These are phyloP conservation scores for Cladobotryum mycophilum DNA, from an alignment of 2,329 filamentous ascomycete species.

Conservation along the genomic window DNA sequence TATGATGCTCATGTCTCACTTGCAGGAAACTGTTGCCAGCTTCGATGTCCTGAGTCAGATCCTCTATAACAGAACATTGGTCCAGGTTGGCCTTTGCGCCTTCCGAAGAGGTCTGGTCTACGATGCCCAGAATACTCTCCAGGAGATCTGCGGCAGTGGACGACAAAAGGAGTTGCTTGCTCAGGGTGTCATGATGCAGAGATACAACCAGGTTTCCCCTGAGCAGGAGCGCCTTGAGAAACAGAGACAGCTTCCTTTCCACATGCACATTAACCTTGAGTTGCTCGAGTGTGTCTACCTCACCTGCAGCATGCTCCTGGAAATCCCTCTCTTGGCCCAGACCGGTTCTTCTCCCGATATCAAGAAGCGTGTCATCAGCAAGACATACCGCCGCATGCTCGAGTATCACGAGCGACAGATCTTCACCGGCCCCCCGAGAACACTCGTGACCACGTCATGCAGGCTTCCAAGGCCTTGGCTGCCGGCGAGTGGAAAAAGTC, in stretches of 20 bases:
- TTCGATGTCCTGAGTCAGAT: slow-evolving; percentile 98
- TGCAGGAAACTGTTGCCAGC: slow-evolving; percentile 93
- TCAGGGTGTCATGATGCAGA: slow-evolving; percentile 96
- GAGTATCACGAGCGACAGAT: slow-evolving; percentile 99
- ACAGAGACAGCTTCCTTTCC: slow-evolving; percentile 96
- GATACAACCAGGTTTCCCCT: slow-evolving; percentile 90
- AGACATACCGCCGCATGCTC: slow-evolving; percentile 98
- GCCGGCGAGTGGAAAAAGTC: slow-evolving; percentile 99
- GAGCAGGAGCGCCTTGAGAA: slow-evolving; percentile 97
- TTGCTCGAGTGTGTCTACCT: slow-evolving; percentile 97
- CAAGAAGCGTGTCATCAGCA: slow-evolving; percentile 97
- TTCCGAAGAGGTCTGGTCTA: slow-evolving; percentile 97
- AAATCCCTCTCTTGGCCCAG: slow-evolving; percentile 94
- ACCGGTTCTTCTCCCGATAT: slow-evolving; percentile 94
- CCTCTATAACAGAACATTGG: slow-evolving; percentile 94
- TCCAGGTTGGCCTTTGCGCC: slow-evolving; percentile 95
- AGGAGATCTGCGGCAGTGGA: slow-evolving; percentile 96
- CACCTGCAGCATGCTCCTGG: slow-evolving; percentile 97
- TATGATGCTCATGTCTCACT: slow-evolving; percentile 99
- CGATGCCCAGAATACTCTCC: slow-evolving; percentile 93
- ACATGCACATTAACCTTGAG: slow-evolving; percentile 99
- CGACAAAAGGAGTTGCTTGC: slow-evolving; percentile 96
- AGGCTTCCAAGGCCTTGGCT: slow-evolving; percentile 92
- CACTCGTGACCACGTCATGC: slow-evolving; percentile 98
- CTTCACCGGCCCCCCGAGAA: slow-evolving; percentile 99